Conservation (phyloP, 2,329 filamentous ascomycete species). For the Xylaria digitata region DNA sequence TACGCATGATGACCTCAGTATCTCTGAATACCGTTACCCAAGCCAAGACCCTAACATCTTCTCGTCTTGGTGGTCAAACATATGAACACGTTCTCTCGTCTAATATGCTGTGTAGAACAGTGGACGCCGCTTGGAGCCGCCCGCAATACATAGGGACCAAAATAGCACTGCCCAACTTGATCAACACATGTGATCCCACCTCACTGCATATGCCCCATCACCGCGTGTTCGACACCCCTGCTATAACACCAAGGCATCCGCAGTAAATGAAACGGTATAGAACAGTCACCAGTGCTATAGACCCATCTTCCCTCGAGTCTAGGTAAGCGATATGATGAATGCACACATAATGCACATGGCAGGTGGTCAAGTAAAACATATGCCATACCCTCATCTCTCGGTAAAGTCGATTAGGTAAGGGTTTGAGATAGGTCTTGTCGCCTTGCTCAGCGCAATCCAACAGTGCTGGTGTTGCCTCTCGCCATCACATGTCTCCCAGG, state of each 20-base stretch:
- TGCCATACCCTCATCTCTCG: constrained; percentile 19
- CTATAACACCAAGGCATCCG: constrained; percentile 11
- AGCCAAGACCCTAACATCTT: neutral
- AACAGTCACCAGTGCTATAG: constrained; percentile 16
- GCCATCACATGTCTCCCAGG: constrained; percentile 43
- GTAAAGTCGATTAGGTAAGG: constrained; percentile 45
- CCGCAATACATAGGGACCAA: constrained; percentile 7
- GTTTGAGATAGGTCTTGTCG: constrained; percentile 42
- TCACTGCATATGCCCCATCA: constrained; percentile 26
- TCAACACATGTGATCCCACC: constrained; percentile 33
- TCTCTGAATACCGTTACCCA: neutral
- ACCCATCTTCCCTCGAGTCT: constrained; percentile 8
- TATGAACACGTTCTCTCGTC: constrained; percentile 4
- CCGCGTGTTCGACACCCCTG: constrained; percentile 28
- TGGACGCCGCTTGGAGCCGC: constrained; percentile 20
- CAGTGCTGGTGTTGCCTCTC: constrained; percentile 41
- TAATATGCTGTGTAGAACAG: constrained; percentile 8
- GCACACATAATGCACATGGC: constrained; percentile 3
- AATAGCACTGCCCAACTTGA: constrained; percentile 28
- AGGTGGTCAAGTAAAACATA: constrained; percentile 9
- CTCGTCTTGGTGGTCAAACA: neutral
- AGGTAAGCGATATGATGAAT: neutral
- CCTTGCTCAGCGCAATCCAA: constrained; percentile 43
- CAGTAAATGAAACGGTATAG: constrained; percentile 18
- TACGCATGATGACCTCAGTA: neutral